Evolutionary conservation across 768 basidiomycete species (phyloP), one percentile per base, ranked within the genome.

Genomic region (Daedaleopsis sinensis): DNA sequence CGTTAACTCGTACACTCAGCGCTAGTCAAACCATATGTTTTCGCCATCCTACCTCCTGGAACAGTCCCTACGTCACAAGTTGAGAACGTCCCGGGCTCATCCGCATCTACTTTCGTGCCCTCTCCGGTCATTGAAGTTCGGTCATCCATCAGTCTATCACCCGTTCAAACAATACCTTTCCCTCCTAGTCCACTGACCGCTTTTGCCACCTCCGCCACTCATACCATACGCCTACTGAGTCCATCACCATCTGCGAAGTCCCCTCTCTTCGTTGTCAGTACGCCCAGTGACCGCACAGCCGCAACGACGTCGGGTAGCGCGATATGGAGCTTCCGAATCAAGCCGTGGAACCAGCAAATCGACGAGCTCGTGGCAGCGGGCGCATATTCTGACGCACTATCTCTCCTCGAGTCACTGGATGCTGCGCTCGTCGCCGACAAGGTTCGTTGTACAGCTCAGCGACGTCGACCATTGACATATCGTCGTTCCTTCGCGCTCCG

Each of bases 281-380:
- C 91, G 0, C 93, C 94, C 0, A 83, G 79, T 2, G 95, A 96
- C 64, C 86, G 86, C 60, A 75, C 83, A 2, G 76, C 84, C 0
- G 84, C 88, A 2, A 72, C 84, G 6, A 73, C 81, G 1, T 89
- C 94, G 66, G 94, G 94, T 2, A 90, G 86, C 62, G 82, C 84
- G 1, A 79, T 98, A 63, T 96, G 94, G 94, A 78, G 80, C 35
- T 77, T 96, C 52, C 64, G 69, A 9, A 88, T 94, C 82, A 84
- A 81, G 64, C 76, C 88, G 0, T 91, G 94, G 89, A 80, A 84
- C 7, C 84, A 87, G 21, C 93, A 96, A 67, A 81, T 97, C 16
- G 93, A 96, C 63, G 93, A 96, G 67, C 80, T 96, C 19, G 86
- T 95, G 3, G 72, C 78, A 36, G 79, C 73, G 4, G 90, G 88